Base-by-base conservation (phyloP, 441 rosid genomes). In the Mallotus japonicus region DNA sequence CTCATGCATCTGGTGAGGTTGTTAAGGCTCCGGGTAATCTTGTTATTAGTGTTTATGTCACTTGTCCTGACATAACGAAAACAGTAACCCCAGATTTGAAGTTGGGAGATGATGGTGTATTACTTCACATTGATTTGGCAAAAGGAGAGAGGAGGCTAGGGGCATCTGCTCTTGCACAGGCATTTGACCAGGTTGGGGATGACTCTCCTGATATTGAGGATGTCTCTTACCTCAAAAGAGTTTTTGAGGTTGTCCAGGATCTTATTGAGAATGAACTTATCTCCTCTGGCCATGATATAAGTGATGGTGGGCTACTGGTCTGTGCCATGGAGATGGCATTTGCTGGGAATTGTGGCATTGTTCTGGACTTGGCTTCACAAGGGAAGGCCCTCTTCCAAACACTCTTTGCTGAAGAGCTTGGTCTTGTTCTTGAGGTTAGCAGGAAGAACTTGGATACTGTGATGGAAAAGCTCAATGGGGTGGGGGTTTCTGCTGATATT, bases 1-100 rank as follows among this genome's bases (percentile, higher is more conserved):
- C 96, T 77, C 91, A 86, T 75, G 82, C 91, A 1, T 87, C 72
- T 37, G 90, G 86, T 70, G 99, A 95, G 82, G 87, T 91, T 77
- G 99, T 91, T 42, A 95, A 95, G 83, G 95, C 97, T 77, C 99
- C 99, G 28, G 99, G 99, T 58, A 92, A 92, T 80, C 97, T 95
- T 72, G 99, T 92, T 73, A 86, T 92, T 40, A 90, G 99, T 82
- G 92, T 81, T 0, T 92, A 92, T 69, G 98, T 85, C 74, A 92
- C 99, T 57, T 91, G 96, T 78, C 87, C 90, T 65, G 97, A 91
- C 82, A 89, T 95, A 75, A 91, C 99, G 69, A 95, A 90, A 77
- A 92, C 93, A 61, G 93, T 92, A 63, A 95, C 98, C 49, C 99
- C 97, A 1, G 98, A 95, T 83, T 79, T 90, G 77, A 95, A 95